These are phyloP conservation scores for Candida schatavii DNA, from an alignment of 805 yeast genomes.

Conservation along the genomic window DNA sequence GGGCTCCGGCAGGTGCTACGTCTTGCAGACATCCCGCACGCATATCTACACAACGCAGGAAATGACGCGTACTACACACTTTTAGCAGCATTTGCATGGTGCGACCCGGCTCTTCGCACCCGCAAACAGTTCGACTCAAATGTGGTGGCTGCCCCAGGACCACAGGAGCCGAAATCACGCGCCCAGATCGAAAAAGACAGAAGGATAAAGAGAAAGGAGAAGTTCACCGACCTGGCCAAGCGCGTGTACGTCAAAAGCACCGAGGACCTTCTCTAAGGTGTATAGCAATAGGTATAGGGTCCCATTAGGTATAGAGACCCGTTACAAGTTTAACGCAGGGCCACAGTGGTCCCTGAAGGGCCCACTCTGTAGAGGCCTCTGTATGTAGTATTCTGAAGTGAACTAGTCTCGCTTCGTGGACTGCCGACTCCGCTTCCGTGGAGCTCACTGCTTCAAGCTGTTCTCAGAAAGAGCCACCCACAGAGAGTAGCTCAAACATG, in stretches of 20 bases:
- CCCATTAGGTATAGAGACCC: too few relatives aligned
- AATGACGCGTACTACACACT: slow-evolving; percentile 69
- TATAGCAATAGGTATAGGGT: too few relatives aligned
- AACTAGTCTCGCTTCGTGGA: too few relatives aligned
- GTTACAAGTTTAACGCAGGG: too few relatives aligned
- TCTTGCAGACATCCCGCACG: slow-evolving; percentile 51
- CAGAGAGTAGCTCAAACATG: too few relatives aligned
- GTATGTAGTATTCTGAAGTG: too few relatives aligned
- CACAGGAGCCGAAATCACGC: background rate
- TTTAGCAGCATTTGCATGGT: slow-evolving; percentile 44
- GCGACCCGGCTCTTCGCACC: slow-evolving; percentile 45
- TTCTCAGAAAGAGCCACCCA: too few relatives aligned
- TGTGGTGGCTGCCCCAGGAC: background rate
- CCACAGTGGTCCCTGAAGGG: too few relatives aligned
- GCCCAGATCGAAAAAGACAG: background rate
- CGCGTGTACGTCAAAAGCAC: background rate
- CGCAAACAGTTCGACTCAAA: slow-evolving; percentile 14
- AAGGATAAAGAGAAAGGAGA: slow-evolving; percentile 3
- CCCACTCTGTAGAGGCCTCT: too few relatives aligned
- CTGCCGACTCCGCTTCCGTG: too few relatives aligned
- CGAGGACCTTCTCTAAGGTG: background rate
- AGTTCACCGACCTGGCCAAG: slow-evolving; percentile 7
- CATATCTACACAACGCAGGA: slow-evolving; percentile 66
- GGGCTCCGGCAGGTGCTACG: slow-evolving; percentile 47
- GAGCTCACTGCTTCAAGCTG: too few relatives aligned